Evolutionary conservation across 495 filamentous ascomycete species (phyloP).

Genomic region (Aeminium ludgeri): DNA sequence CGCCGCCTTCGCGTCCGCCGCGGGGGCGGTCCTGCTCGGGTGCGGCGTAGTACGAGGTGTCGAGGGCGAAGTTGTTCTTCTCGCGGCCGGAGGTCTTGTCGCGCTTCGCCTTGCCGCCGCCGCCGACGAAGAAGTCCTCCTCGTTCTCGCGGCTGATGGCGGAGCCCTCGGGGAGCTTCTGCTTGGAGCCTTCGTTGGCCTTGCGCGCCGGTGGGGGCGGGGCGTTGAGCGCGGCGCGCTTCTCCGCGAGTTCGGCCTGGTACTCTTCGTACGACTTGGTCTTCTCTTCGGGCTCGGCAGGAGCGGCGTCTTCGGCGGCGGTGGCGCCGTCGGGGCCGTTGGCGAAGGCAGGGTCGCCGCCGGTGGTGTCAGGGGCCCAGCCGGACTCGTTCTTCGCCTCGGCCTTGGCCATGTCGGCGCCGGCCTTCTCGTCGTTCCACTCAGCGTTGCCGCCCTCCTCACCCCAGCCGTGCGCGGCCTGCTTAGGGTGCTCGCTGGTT

Average conservation of each 20-base stretch:
- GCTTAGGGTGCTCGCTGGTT: constrained; percentile 73
- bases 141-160: constrained; percentile 53
- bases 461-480: constrained; percentile 83
- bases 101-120: constrained; percentile 62
- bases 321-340: constrained; percentile 29
- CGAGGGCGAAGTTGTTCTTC: constrained; percentile 77
- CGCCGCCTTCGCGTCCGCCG: constrained; percentile 29
- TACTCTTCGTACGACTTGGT: constrained; percentile 75
- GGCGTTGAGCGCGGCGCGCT: constrained; percentile 54
- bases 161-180: constrained; percentile 84
- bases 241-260: constrained; percentile 71
- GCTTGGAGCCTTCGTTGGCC: constrained; percentile 76
- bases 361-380: constrained; percentile 22
- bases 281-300: constrained; percentile 65
- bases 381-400: constrained; percentile 20
- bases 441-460: constrained; percentile 59
- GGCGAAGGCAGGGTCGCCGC: constrained; percentile 24
- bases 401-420: constrained; percentile 61
- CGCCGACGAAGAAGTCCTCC: constrained; percentile 61
- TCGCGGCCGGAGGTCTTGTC: constrained; percentile 81
- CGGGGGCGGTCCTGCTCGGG: constrained; percentile 14
- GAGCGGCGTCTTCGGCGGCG: constrained; percentile 15
- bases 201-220: constrained; percentile 49
- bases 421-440: constrained; percentile 75
- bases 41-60: constrained; percentile 29